Evolutionary conservation across 2,329 filamentous ascomycete genomes (phyloP), one percentile per base, ranked within the genome.

Genomic region (Pseudomassariella vexata): DNA sequence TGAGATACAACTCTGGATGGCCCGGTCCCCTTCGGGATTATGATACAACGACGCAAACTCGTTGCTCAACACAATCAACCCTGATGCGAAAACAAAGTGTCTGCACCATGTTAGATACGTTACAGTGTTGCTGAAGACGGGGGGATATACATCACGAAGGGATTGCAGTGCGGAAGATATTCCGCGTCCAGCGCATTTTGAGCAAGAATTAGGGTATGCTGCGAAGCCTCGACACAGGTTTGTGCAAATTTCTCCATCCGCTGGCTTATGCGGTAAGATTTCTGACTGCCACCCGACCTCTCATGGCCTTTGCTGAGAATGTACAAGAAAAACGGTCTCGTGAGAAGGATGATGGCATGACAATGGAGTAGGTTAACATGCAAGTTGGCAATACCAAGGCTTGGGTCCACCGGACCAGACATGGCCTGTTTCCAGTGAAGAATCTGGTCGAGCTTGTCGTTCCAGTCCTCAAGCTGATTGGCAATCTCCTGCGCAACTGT

Each of bases 271-370:
- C 45, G 52, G 31, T 53, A 45, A 33, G 42, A 36, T 42, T 49
- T 52, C 25, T 46, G 47, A 26, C 39, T 39, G 30, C 47, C 34
- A 35, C 57, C 43, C 32, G 48, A 32, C 28, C 51, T 44, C 38
- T 53, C 48, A 21, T 55, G 51, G 3, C 52, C 47, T 46, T 59
- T 56, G 34, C 62, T 73, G 24, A 79, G 60, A 9, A 77, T 62
- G 36, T 69, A 73, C 10, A 81, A 55, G 36, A 82, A 77, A 48
- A 82, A 82, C 0, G 79, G 78, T 18, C 79, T 63, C 2, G 74
- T 79, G 2, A 83, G 63, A 0, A 83, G 60, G 17, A 82, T 68
- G 24, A 80, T 67, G 1, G 75, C 73, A 47, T 82, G 76, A 34
- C 68, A 73, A 36, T 80, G 73, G 21, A 81, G 59, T 16, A 82